These are phyloP conservation scores for Fusarium anguioides DNA, from an alignment of 2,329 filamentous ascomycete species.

Conservation along the genomic window DNA sequence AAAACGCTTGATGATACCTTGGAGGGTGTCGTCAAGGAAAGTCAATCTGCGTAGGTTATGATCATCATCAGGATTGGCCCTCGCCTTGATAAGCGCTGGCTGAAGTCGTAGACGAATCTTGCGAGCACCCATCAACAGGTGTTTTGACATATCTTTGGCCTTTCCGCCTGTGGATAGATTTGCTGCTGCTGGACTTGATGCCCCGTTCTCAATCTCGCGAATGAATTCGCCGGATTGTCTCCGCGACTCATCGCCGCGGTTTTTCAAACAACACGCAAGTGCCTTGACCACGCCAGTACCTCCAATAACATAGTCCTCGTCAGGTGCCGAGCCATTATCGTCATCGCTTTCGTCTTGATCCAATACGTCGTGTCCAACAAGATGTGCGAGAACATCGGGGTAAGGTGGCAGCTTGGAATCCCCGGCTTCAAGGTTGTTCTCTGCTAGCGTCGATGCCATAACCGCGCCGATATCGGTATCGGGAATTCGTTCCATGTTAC, in stretches of 20 bases:
- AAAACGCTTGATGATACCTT: slow-evolving; percentile 93
- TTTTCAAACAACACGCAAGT: slow-evolving; percentile 87
- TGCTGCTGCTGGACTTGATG: slow-evolving; percentile 55
- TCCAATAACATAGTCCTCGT: slow-evolving; percentile 95
- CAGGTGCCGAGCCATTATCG: slow-evolving; percentile 76
- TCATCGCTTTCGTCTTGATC: slow-evolving; percentile 64
- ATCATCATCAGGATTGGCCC: slow-evolving; percentile 76
- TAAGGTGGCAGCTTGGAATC: slow-evolving; percentile 56
- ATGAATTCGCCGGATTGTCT: slow-evolving; percentile 64
- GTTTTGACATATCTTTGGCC: slow-evolving; percentile 93
- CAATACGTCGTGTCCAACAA: slow-evolving; percentile 77
- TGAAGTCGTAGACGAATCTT: slow-evolving; percentile 88
- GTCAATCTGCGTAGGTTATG: slow-evolving; percentile 83
- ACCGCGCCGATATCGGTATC: slow-evolving; percentile 69
- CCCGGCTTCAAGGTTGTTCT: slow-evolving; percentile 47
- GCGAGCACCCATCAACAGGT: slow-evolving; percentile 84
- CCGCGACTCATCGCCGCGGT: slow-evolving; percentile 73
- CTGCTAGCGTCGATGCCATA: slow-evolving; percentile 57
- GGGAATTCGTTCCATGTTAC: slow-evolving; percentile 86
- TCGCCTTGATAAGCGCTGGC: slow-evolving; percentile 80
- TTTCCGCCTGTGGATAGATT: slow-evolving; percentile 63
- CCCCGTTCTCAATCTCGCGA: slow-evolving; percentile 63
- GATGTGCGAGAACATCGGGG: slow-evolving; percentile 85
- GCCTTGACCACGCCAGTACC: slow-evolving; percentile 96
- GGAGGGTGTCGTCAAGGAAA: slow-evolving; percentile 88